Base-by-base conservation (phyloP, 768 basidiomycete genomes). In the Naematelia aurantialba region DNA sequence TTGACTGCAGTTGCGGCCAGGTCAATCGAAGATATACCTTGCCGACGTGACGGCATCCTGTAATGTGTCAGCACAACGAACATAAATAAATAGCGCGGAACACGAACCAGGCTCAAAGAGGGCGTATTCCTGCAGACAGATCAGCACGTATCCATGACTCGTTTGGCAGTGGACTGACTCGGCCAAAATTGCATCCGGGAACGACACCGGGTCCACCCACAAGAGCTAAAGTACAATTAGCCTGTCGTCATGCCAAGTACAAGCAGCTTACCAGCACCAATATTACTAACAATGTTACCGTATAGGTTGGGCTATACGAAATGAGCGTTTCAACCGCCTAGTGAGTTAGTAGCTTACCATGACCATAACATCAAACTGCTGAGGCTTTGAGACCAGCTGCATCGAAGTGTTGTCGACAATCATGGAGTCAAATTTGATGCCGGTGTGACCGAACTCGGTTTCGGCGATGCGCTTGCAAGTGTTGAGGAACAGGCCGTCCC, bases 331-430 rank as follows among this genome's bases (percentile, higher is more conserved):
- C 31, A 45, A 46, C 48, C 19, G n/a, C 26, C 13, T 50, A 29
- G 19, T 22, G 5, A 48, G 12, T 4, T 24, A 51, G 78, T 89
- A 77, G 79, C 94, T 92, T 56, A 91, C 92, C 90, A 94, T 96
- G 74, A 98, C 96, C 93, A 99, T 96, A 61, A 98, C 94, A 73
- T 99, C 96, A 73, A 99, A 99, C 77, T 99, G 96, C 65, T 83
- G 82, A 27, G 96, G 96, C 69, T 87, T 89, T 29, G 93, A 89
- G 61, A 99, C 96, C 66, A 99, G 87, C 79, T 99, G 96, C 96
- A 99, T 99, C 48, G 94, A 91, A 52, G 93, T 94, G 82, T 98
- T 98, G 79, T 98, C 93, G 59, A 98, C 91, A 59, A 99, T 99
- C 96, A 99, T 98, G 79, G 94, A 89, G 73, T 97, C 94, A 76